A percentile compares a stretch with the other conserved stretches of the same genome.
phyloP scores from a whole-genome alignment of 1,139 yeast genomes.

The Kluyveromyces sp. region DNA sequence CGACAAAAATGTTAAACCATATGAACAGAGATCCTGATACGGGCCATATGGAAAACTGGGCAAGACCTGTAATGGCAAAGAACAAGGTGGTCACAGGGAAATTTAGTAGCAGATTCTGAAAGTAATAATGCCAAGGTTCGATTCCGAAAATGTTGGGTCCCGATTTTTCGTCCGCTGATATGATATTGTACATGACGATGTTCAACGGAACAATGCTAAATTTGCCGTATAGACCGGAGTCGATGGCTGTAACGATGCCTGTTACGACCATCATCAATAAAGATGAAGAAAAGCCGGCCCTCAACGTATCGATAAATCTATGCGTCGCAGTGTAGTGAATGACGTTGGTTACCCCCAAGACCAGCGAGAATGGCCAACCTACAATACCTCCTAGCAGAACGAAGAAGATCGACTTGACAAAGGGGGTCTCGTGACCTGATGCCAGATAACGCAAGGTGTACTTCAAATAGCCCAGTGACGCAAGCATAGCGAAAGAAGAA shows the following conservation, averaged over 20 bases:
- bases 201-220: conserved; percentile 69
- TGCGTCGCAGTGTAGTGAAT: conserved; percentile 24
- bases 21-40: conserved; percentile 42
- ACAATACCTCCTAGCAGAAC: conserved; percentile 62
- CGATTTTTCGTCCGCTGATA: conserved; percentile 55
- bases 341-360: conserved; percentile 56
- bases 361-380: conserved; percentile 90
- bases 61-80: conserved; percentile 27
- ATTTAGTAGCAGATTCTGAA: conserved; percentile 62
- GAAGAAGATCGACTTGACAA: conserved; percentile 36
- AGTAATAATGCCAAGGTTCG: conserved; percentile 75
- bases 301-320: conserved; percentile 23
- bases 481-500: conserved; percentile 75
- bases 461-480: conserved; percentile 46
- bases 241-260: conserved; percentile 42
- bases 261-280: conserved; percentile 32
- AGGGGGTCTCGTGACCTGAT: conserved; percentile 19
- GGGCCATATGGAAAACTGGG: conserved; percentile 25
- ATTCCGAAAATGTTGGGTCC: conserved; percentile 92
- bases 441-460: conserved; percentile 26
- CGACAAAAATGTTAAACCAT: conserved; percentile 62
- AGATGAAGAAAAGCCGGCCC: conserved; percentile 31
- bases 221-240: conserved; percentile 59
- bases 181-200: conserved; percentile 76
- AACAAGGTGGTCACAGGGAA: conserved; percentile 44